Base-by-base conservation (phyloP, 768 basidiomycete genomes). In the Russula griseocarnosa region DNA sequence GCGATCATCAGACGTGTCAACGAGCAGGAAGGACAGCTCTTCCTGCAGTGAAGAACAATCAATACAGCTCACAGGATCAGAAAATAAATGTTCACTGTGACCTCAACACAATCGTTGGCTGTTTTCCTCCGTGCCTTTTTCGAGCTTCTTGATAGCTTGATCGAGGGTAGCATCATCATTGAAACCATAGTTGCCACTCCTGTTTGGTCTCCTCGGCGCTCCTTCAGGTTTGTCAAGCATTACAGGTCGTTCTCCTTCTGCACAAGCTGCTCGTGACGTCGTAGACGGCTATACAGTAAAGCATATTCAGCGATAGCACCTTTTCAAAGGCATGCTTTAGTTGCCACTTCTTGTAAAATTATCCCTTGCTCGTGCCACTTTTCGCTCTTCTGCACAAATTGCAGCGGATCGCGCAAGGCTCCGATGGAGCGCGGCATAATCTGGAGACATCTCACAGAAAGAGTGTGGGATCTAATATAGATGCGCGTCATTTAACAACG, bases 261-360 rank as follows among this genome's bases (percentile, higher is more conserved):
- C 26, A 80, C 69, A 16, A 94, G 79, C 89, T 93, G 65, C 14
- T 65, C 14, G 53, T 34, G 9, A 44, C 52, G 40, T 47, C 22
- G 30, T 26, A 34, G 46, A 26, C 0, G 10, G 26, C 6, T 14
- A 14, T 44, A 9, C 3, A 13, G 46, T n/a, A 16, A 22, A 7
- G 10, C 30, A 18, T 28, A 30, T 18, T 44, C 10, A 32, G 73
- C 3, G 1, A 22, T 52, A 74, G 16, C 58, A 91, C 92, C 82
- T 96, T 98, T 69, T 98, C 95, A 70, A n/a, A 83, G 77, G 30
- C 96, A 77, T 58, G 86, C 86, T 73, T 87, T 92, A 0, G 90
- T 88, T 30, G 94, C 92, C 69, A 95, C 83, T 73, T 98, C 95
- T 74, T 97, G 95, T 56, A 99, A 73, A 70, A 91, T 86, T 60